Evolutionary conservation across 1,284 basidiomycete genomes (phyloP).

Genomic region (Sanghuangporus sanghuang): DNA sequence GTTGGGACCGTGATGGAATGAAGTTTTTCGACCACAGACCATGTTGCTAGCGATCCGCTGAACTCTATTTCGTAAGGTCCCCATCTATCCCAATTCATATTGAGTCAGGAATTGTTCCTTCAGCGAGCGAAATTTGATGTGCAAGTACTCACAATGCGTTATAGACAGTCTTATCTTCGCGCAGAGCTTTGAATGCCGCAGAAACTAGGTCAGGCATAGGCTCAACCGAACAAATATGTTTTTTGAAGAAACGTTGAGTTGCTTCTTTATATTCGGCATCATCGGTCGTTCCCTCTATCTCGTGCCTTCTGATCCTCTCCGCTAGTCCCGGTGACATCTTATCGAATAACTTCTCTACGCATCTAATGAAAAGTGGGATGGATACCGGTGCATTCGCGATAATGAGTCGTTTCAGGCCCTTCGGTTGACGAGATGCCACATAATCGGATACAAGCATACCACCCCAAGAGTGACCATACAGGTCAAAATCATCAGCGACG

Average conservation of each 20-base stretch:
- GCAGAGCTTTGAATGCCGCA: constrained; percentile 21
- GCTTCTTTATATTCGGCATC: constrained; percentile 24
- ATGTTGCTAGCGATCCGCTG: constrained; percentile 28
- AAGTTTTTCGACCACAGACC: constrained; percentile 29
- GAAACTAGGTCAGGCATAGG: constrained; percentile 24
- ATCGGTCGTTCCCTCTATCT: constrained; percentile 25
- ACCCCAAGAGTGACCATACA: constrained; percentile 48
- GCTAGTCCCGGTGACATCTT: constrained; percentile 21
- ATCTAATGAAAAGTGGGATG: not conserved
- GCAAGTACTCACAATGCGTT: constrained; percentile 21
- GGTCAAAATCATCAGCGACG: constrained; percentile 32
- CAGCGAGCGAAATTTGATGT: not conserved
- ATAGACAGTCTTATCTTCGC: constrained; percentile 25
- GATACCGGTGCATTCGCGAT: constrained; percentile 24
- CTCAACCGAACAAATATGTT: constrained; percentile 20
- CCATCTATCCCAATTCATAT: constrained; percentile 19
- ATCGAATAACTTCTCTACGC: constrained; percentile 13
- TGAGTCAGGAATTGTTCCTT: too few species aligned
- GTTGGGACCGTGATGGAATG: constrained; percentile 29
- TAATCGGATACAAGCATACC: constrained; percentile 39
- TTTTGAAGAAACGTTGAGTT: constrained; percentile 21
- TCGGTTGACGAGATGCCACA: constrained; percentile 17
- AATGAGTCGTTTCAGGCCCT: constrained; percentile 25
- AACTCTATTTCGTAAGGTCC: constrained; percentile 29
- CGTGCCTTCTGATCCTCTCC: constrained; percentile 23